Evolutionary conservation across 495 filamentous ascomycete genomes (phyloP), one percentile per base, ranked within the genome.

Genomic region (Penicillium samsonianum): DNA sequence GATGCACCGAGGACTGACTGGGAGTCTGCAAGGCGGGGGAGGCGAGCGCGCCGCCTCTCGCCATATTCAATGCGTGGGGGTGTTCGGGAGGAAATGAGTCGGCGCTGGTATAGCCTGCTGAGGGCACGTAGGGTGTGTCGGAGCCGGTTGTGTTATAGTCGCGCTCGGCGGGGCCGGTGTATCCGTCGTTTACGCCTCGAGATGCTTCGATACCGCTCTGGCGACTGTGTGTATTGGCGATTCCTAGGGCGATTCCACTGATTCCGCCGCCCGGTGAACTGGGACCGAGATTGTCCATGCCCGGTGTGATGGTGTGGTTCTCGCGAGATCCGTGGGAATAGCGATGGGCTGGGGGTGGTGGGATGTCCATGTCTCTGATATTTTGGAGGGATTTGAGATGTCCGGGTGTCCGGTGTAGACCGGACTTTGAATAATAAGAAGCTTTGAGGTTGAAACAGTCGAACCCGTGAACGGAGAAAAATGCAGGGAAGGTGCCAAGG

Each of bases 241-340:
- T 84, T 47, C 82, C 89, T 60, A 85, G 74, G 46, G 90, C 89
- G 53, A 92, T 86, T 25, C 87, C 89, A 17, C 87, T 81, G 67
- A 92, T 88, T 25, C 90, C 90, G 28, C 90, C 90, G 52, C 90
- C 90, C 45, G 81, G 82, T 12, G 89, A 89, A 41, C 78, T 71
- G 25, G 86, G 82, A 44, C 89, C 83, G 51, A 90, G 82, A 65
- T 92, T 91, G 70, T 92, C 90, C 37, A 83, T 80, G 10, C 87
- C 89, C 5, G 89, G 90, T 7, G 89, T 90, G 41, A 84, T 79
- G 45, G 76, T 85, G 48, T 78, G 82, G 56, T 74, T 74, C n/a
- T 74, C 53, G 30, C 67, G 72, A 3, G 57, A 44, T 4, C 45
- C 30, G 2, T 58, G 44, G 0, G 48, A 17, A 45, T 63, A 65